Percentiles rank a stretch among this genome's conserved stretches.
Conservation (phyloP, 495 filamentous ascomycete genomes). For the Cercophora sp. region DNA sequence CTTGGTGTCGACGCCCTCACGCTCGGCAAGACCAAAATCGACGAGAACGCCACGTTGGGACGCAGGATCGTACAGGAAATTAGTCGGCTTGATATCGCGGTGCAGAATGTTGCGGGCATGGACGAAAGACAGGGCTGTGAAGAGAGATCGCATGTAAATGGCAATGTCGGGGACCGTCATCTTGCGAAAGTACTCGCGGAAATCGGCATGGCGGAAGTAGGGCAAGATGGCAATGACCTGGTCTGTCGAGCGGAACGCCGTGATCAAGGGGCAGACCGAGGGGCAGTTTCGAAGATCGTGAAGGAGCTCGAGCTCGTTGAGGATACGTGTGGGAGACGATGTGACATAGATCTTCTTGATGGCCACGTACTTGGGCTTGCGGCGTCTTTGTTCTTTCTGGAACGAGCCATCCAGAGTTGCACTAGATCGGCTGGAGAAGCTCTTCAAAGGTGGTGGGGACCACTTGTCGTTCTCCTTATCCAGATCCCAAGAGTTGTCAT, state of each 20-base stretch:
- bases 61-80: constrained; percentile 90
- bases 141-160: constrained; percentile 83
- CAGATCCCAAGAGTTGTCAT: constrained; percentile 83
- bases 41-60: constrained; percentile 83
- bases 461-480: constrained; percentile 60
- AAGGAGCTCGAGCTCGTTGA: constrained; percentile 96
- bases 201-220: constrained; percentile 93
- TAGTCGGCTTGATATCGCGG: constrained; percentile 98
- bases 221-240: constrained; percentile 94
- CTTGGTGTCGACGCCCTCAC: constrained; percentile 68
- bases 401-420: constrained; percentile 19
- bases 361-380: constrained; percentile 74
- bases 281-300: constrained; percentile 78
- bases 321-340: constrained; percentile 83
- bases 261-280: constrained; percentile 91
- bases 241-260: constrained; percentile 87
- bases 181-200: constrained; percentile 87
- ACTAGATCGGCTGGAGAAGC: constrained; percentile 22
- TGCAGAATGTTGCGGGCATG: constrained; percentile 83
- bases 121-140: constrained; percentile 77
- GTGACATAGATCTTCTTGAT: constrained; percentile 99
- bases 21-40: constrained; percentile 92
- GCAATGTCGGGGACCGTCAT: constrained; percentile 81
- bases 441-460: constrained; percentile 57
- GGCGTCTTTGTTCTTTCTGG: constrained; percentile 23